These are phyloP conservation scores for Pythium chondricola DNA, from an alignment of 352 stramenopile species.

Conservation along the genomic window DNA sequence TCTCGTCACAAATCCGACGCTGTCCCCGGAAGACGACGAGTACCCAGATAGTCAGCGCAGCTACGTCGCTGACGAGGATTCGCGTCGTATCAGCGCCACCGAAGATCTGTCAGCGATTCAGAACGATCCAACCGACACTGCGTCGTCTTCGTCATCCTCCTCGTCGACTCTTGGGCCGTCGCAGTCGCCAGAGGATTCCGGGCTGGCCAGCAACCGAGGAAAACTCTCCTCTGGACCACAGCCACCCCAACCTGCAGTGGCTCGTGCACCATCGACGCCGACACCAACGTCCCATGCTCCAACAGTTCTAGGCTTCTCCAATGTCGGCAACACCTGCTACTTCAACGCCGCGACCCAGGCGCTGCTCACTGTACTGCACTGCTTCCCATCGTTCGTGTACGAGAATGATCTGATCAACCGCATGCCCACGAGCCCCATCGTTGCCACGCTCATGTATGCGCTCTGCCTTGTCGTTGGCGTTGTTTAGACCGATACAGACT, in stretches of 20 bases:
- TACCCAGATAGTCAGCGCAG: constrained; percentile 3
- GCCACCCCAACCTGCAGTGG: not conserved
- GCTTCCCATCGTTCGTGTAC: constrained; percentile 47
- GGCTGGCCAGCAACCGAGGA: no score
- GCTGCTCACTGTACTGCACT: constrained; percentile 86
- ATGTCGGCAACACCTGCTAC: constrained; percentile 94
- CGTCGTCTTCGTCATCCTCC: no score
- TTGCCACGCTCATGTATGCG: constrained; percentile 65
- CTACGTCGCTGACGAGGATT: constrained; percentile 5
- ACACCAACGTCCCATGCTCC: not conserved
- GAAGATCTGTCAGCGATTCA: not conserved
- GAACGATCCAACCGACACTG: not conserved
- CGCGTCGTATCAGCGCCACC: not conserved
- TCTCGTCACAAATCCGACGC: not conserved
- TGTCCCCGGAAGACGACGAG: constrained; percentile 1
- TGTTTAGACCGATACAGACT: no score
- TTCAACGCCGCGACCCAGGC: constrained; percentile 89
- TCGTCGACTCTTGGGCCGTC: no score
- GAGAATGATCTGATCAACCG: constrained; percentile 44
- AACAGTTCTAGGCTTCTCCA: constrained; percentile 69
- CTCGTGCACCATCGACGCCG: not conserved
- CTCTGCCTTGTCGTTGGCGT: no score
- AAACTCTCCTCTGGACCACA: no score
- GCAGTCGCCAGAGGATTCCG: not conserved
- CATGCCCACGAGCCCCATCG: constrained; percentile 81